Percentiles rank a stretch among this genome's conserved stretches.
Conservation (phyloP, 2,329 filamentous ascomycete genomes). For the Huntiella bhutanensis region DNA sequence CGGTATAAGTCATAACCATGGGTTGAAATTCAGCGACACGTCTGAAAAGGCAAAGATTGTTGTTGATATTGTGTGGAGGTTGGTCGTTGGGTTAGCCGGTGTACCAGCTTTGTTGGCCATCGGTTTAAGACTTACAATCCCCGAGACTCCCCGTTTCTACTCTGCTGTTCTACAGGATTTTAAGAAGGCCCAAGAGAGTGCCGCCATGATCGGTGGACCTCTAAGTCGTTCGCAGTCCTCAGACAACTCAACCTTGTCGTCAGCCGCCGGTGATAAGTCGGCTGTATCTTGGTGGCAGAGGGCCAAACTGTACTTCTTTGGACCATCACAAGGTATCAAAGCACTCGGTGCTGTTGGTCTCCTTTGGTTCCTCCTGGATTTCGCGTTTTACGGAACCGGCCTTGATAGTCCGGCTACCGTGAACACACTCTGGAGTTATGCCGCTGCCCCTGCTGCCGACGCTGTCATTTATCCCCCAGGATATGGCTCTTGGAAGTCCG, state of each 20-base stretch:
- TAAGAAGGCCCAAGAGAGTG: constrained; percentile 14
- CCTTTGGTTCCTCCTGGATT: constrained; percentile 34
- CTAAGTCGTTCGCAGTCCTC: constrained; percentile 4
- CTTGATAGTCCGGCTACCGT: constrained; percentile 24
- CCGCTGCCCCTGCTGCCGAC: constrained; percentile 2
- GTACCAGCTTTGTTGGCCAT: constrained; percentile 28
- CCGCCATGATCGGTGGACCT: constrained; percentile 5
- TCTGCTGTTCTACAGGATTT: constrained; percentile 11
- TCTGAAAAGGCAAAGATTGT: constrained; percentile 13
- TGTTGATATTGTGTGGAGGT: constrained; percentile 30
- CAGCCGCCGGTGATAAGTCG: neutral
- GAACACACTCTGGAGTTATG: constrained; percentile 19
- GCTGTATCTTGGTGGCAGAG: constrained; percentile 6
- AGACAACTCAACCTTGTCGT: constrained; percentile 7
- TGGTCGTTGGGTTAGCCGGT: constrained; percentile 28
- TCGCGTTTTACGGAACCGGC: constrained; percentile 34
- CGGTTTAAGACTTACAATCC: constrained; percentile 29
- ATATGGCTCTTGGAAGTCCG: constrained; percentile 11
- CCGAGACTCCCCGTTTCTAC: constrained; percentile 26
- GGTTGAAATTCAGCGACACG: constrained; percentile 4
- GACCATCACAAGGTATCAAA: constrained; percentile 17
- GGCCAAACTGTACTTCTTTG: constrained; percentile 11
- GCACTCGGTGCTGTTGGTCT: constrained; percentile 24
- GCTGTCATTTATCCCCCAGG: constrained; percentile 3
- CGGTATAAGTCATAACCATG: constrained; percentile 7